Evolutionary conservation across 2,329 filamentous ascomycete genomes (phyloP), one percentile per base, ranked within the genome.

Genomic region (Diplodia scrobiculata): DNA sequence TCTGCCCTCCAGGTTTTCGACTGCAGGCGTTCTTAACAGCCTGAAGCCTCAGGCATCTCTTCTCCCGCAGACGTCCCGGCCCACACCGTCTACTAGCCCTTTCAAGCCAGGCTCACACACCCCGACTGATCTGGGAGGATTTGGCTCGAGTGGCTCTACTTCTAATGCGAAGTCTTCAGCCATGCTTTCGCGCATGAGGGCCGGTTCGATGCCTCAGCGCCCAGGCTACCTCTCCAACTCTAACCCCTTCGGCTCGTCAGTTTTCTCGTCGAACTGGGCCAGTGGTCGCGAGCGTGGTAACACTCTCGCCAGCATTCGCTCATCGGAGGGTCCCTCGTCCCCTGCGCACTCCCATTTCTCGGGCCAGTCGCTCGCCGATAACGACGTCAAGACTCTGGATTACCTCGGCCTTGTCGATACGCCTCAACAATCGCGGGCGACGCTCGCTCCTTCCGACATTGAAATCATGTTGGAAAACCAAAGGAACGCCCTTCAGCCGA

Each of bases 341-440:
- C 94, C 94, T 1, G 87, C 91, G 14, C 90, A 93, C 72, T 96
- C 92, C 7, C 88, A 91, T 1, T 94, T 94, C 74, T 96, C 92
- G 11, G 87, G 89, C 70, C 92, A 97, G 73, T 92, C 91, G 34
- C 86, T 89, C 53, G 89, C 87, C 19, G 94, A 98, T 73, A 91
- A 88, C 34, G 93, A 97, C 75, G 92, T 97, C 71, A 90, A 91
- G 74, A 99, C 95, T 1, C 81, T 99, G 71, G 95, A 99, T 77
- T 99, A 99, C 75, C 86, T 99, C 68, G 95, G 95, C 55, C 85
- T 99, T 59, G 94, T 93, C 36, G 95, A 98, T 77, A 96, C 92
- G 17, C 94, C 95, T 21, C 92, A 96, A 75, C 89, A 91, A 63
- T 83, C 87, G 68, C 86, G 89, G 69, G 89, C 91, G 58, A 89